These are phyloP conservation scores for Hypsizygus ulmarius DNA, from an alignment of 1,284 basidiomycete genomes.

Conservation along the genomic window DNA sequence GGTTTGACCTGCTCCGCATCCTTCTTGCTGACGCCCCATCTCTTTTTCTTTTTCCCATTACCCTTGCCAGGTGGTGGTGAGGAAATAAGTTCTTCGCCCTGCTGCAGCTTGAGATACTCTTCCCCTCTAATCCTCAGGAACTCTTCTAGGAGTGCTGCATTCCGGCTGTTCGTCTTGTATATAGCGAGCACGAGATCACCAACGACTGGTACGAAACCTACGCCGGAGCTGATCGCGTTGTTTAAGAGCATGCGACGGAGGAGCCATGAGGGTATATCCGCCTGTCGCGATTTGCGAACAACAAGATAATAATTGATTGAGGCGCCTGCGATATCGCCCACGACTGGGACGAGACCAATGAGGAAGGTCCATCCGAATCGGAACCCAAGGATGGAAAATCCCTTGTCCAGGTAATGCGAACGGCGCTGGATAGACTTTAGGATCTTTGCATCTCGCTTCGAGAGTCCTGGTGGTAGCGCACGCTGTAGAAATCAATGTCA, in stretches of 20 bases:
- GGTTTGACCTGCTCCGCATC: constrained; percentile 49
- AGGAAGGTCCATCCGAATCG: constrained; percentile 87
- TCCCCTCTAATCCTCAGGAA: constrained; percentile 67
- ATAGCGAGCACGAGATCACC: constrained; percentile 76
- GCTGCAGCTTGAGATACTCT: constrained; percentile 52
- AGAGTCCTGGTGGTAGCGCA: constrained; percentile 74
- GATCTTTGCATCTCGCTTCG: constrained; percentile 73
- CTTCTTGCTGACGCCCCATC: constrained; percentile 25
- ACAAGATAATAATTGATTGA: constrained; percentile 77
- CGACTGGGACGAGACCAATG: constrained; percentile 75
- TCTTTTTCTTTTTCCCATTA: constrained; percentile 20
- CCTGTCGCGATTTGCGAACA: constrained; percentile 72
- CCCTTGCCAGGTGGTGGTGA: constrained; percentile 16
- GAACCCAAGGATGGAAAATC: constrained; percentile 80
- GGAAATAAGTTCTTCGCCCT: constrained; percentile 24
- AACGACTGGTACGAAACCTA: constrained; percentile 76
- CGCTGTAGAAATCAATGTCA: constrained; percentile 44
- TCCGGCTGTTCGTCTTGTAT: constrained; percentile 90
- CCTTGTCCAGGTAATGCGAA: constrained; percentile 91
- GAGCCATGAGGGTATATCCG: constrained; percentile 73
- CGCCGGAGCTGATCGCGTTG: constrained; percentile 68
- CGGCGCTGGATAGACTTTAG: constrained; percentile 73
- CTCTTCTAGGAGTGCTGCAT: constrained; percentile 75
- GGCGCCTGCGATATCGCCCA: constrained; percentile 66
- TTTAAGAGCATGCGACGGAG: constrained; percentile 75